A percentile compares a stretch with the other conserved stretches of the same genome.
Conservation (phyloP, 306 rosid species). For the Morella rubra region DNA sequence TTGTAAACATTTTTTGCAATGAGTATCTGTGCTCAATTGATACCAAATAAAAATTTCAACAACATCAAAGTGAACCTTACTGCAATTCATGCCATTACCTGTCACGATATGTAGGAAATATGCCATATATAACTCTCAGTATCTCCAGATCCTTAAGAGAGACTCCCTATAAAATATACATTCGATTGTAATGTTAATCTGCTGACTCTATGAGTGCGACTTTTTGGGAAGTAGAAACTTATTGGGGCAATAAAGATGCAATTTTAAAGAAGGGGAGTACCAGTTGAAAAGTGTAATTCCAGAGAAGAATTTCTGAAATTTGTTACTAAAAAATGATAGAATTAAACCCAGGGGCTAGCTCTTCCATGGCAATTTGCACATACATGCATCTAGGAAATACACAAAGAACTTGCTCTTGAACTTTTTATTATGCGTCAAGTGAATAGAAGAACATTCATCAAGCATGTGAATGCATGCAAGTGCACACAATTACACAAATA, state of each 20-base stretch:
- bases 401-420: neutral
- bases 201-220: neutral
- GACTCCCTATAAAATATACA: slow-evolving; percentile 57
- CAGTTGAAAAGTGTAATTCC: neutral
- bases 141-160: slow-evolving; percentile 78
- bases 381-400: neutral
- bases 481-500: neutral
- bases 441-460: neutral
- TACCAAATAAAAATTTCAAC: neutral
- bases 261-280: neutral
- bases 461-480: slow-evolving; percentile 4
- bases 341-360: neutral
- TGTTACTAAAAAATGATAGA: neutral
- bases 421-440: neutral
- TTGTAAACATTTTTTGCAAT: neutral
- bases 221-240: neutral
- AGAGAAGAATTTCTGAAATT: neutral
- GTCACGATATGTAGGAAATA: slow-evolving; percentile 82
- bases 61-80: slow-evolving; percentile 1
- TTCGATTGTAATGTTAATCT: slow-evolving; percentile 11
- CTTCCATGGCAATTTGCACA: neutral
- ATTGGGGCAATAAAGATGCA: neutral
- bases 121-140: slow-evolving; percentile 74
- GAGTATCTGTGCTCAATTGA: neutral
- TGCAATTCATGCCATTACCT: slow-evolving; percentile 50